phyloP scores from a whole-genome alignment of 805 yeast species.

The Candida palmyrensis region DNA sequence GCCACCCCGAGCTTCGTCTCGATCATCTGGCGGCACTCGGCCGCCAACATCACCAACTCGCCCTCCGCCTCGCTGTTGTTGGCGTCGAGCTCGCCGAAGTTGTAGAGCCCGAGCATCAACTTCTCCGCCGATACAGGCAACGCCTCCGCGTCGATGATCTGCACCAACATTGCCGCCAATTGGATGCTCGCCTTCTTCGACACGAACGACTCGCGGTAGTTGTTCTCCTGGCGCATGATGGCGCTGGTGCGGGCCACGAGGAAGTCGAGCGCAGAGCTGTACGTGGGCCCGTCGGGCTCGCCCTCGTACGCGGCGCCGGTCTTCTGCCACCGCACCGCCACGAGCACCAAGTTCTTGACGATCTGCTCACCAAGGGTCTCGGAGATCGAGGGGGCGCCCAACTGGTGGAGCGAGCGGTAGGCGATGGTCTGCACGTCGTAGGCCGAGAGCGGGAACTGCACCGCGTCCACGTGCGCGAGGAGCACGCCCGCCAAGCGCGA shows the following conservation, averaged over 20 bases:
- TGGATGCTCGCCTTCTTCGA: conserved; percentile 70
- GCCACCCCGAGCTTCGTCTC: conserved; percentile 69
- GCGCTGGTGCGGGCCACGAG: conserved; percentile 57
- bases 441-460: conserved; percentile 30
- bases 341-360: conserved; percentile 59
- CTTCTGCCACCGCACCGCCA: conserved; percentile 59
- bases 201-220: conserved; percentile 45
- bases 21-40: conserved; percentile 64
- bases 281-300: conserved; percentile 17
- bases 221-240: conserved; percentile 59
- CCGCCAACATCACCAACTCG: conserved; percentile 48
- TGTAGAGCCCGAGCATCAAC: conserved; percentile 50
- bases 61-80: conserved; percentile 39
- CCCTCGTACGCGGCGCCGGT: conserved; percentile 32
- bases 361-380: conserved; percentile 59
- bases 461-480: conserved; percentile 35
- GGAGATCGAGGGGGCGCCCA: conserved; percentile 72
- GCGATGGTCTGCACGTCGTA: conserved; percentile 63
- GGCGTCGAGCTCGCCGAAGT: conserved; percentile 41
- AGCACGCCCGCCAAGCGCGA: conserved; percentile 54
- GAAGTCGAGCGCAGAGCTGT: conserved; percentile 48
- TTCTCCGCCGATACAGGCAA: conserved; percentile 41
- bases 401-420: conserved; percentile 65
- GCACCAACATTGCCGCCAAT: conserved; percentile 58
- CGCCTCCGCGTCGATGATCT: conserved; percentile 41